Conservation (phyloP, 805 yeast species). For the Vanderwaltozyma tropicalis region DNA sequence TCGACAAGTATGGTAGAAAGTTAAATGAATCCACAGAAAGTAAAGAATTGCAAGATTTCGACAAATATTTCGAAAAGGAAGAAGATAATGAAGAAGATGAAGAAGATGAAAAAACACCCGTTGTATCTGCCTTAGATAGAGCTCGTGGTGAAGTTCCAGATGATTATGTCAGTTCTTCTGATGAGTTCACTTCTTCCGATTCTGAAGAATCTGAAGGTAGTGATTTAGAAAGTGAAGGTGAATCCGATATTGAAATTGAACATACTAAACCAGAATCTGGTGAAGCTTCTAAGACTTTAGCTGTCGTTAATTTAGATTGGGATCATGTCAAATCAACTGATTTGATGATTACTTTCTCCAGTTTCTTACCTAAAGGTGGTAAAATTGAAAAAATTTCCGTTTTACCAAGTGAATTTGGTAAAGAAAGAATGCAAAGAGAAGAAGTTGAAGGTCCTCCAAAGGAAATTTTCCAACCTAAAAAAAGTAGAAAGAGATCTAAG, state of each 20-base stretch:
- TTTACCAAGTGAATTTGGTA: conserved; percentile 87
- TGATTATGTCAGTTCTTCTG: conserved; percentile 34
- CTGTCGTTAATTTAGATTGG: conserved; percentile 96
- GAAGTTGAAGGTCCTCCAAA: conserved; percentile 88
- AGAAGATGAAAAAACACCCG: conserved; percentile 9
- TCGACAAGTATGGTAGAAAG: conserved; percentile 83
- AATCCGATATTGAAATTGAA: conserved; percentile 47
- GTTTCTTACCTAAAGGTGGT: conserved; percentile 75
- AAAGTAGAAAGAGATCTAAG: conserved; percentile 25
- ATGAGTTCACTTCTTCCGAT: conserved; percentile 37
- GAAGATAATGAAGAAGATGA: conserved; percentile 17
- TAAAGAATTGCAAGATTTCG: conserved; percentile 42
- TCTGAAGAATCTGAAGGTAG: conserved; percentile 34
- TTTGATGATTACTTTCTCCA: conserved; percentile 75
- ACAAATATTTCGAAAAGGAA: conserved; percentile 52
- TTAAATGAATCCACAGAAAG: conserved; percentile 30
- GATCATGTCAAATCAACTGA: conserved; percentile 85
- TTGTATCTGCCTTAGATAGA: conserved; percentile 30
- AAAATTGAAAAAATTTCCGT: conserved; percentile 56
- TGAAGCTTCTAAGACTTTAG: conserved; percentile 72
- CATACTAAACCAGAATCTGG: conserved; percentile 66
- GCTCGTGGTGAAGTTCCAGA: conserved; percentile 61
- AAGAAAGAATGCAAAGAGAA: conserved; percentile 81
- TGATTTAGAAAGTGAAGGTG: conserved; percentile 38
- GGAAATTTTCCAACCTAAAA: conserved; percentile 55